These are phyloP conservation scores for Kluyveromyces nonfermentans DNA, from an alignment of 805 yeast species.

Conservation along the genomic window DNA sequence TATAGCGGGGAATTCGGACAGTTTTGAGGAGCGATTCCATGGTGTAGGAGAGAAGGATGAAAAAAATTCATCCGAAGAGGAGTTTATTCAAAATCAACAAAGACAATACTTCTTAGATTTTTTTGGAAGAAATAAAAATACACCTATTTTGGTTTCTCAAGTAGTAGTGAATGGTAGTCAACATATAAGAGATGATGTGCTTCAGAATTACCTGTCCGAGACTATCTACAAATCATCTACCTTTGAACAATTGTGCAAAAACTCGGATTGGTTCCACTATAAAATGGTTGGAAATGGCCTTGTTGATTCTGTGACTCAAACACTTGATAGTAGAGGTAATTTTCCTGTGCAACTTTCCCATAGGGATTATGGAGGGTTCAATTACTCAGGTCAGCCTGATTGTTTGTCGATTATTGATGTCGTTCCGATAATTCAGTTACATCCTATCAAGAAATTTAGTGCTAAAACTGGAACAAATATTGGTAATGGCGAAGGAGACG, in stretches of 20 bases:
- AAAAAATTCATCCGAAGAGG: background rate
- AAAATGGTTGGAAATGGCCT: slow-evolving; percentile 24
- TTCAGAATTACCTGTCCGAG: slow-evolving; percentile 20
- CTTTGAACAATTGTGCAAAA: slow-evolving; percentile 18
- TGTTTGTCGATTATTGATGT: slow-evolving; percentile 18
- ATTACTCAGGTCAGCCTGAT: slow-evolving; percentile 6
- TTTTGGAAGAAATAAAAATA: slow-evolving; percentile 12
- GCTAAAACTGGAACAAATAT: slow-evolving; percentile 93
- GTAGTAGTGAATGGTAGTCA: slow-evolving; percentile 15
- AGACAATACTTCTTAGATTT: slow-evolving; percentile 4
- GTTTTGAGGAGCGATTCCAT: slow-evolving; percentile 1
- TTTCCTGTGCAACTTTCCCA: slow-evolving; percentile 8
- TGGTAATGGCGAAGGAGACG: slow-evolving; percentile 96
- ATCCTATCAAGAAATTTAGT: slow-evolving; percentile 58
- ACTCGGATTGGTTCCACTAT: slow-evolving; percentile 20
- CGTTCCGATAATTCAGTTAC: slow-evolving; percentile 25
- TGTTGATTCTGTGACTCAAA: slow-evolving; percentile 15
- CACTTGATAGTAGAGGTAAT: slow-evolving; percentile 15
- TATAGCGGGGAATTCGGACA: background rate
- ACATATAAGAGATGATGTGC: slow-evolving; percentile 13
- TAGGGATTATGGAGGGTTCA: background rate
- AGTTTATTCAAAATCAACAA: slow-evolving; percentile 7
- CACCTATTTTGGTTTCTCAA: slow-evolving; percentile 20
- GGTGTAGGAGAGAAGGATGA: background rate
- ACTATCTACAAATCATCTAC: slow-evolving; percentile 21